Evolutionary conservation across 73 alveolate genomes (phyloP).

Genomic region (Uronychia setigera): DNA sequence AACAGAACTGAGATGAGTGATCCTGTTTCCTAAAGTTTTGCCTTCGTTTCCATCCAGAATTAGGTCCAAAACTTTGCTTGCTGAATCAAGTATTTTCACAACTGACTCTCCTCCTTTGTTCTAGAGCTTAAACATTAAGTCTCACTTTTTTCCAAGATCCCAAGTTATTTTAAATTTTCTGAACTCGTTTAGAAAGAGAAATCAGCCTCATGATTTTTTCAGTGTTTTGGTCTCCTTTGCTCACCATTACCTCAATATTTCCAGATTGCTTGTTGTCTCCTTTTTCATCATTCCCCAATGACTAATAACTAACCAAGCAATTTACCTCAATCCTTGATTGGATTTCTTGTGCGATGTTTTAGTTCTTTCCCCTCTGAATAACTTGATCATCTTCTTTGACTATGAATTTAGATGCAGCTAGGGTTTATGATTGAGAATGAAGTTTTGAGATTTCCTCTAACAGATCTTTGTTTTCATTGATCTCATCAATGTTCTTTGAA

Average conservation of each 20-base stretch:
- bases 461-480: neutral
- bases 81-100: neutral
- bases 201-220: neutral
- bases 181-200: neutral
- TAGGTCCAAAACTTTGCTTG: neutral
- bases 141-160: neutral
- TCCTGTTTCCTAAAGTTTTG: neutral
- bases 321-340: neutral
- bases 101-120: neutral
- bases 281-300: neutral
- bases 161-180: no score
- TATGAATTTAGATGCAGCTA: neutral
- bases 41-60: neutral
- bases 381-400: neutral
- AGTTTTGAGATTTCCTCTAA: neutral
- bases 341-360: neutral
- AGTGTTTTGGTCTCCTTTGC: neutral
- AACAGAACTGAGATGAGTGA: neutral
- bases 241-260: neutral
- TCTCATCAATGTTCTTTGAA: neutral
- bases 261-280: neutral
- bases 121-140: neutral
- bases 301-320: no score
- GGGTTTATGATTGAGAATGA: neutral
- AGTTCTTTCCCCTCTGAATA: neutral